These are phyloP conservation scores for Poterioochromonas sp. DNA, from an alignment of 352 stramenopile genomes.

Conservation along the genomic window DNA sequence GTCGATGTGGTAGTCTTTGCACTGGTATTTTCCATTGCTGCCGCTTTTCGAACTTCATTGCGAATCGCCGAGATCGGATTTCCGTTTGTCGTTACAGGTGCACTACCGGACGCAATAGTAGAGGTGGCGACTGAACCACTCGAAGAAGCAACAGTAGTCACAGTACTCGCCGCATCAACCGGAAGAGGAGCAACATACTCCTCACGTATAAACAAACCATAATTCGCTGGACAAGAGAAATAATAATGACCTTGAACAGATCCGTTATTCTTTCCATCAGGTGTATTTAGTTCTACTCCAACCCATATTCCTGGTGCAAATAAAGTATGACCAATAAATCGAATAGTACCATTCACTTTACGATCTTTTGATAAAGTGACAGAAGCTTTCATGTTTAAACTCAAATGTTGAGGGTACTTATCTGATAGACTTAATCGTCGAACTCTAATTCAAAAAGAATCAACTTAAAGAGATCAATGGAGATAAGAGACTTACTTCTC, in stretches of 20 bases:
- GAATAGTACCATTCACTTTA: background rate
- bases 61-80: no score
- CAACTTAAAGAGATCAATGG: no score
- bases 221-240: slow-evolving; percentile 16
- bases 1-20: background rate
- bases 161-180: no score
- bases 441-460: background rate
- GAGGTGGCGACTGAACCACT: no score
- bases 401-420: background rate
- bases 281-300: slow-evolving; percentile 18
- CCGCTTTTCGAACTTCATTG: background rate
- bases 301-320: slow-evolving; percentile 32
- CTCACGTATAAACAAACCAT: slow-evolving; percentile 31
- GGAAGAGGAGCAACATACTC: background rate
- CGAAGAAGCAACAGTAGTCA: no score
- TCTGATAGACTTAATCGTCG: background rate
- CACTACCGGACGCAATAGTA: no score
- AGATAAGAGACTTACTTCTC: no score
- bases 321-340: slow-evolving; percentile 24
- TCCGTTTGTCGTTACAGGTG: no score
- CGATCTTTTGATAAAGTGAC: background rate
- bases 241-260: slow-evolving; percentile 6
- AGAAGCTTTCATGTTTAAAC: background rate
- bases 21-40: background rate
- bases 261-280: slow-evolving; percentile 31